A percentile compares a stretch with the other conserved stretches of the same genome.
These are phyloP conservation scores for Kodamaea sagamina DNA, from an alignment of 805 yeast genomes.

Conservation along the genomic window DNA sequence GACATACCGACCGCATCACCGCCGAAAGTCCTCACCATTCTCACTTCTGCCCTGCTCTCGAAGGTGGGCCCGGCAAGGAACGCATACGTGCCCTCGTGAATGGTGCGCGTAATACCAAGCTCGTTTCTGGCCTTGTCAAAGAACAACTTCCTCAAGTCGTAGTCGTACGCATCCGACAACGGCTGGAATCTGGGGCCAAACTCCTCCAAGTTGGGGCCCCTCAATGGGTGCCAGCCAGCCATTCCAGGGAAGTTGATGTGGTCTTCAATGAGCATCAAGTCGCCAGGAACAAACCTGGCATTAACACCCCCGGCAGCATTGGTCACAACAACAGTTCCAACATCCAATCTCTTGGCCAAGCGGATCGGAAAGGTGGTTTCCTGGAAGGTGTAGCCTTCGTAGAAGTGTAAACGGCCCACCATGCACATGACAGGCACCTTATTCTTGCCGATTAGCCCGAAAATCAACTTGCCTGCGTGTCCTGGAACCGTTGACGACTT, in stretches of 20 bases:
- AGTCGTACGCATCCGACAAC: slow-evolving; percentile 85
- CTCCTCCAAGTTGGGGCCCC: slow-evolving; percentile 79
- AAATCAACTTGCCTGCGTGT: slow-evolving; percentile 78
- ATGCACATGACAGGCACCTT: slow-evolving; percentile 83
- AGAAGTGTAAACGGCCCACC: slow-evolving; percentile 91
- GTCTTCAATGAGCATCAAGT: slow-evolving; percentile 85
- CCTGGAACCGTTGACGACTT: slow-evolving; percentile 83
- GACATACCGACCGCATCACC: slow-evolving; percentile 98
- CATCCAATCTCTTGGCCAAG: slow-evolving; percentile 64
- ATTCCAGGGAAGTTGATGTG: slow-evolving; percentile 91
- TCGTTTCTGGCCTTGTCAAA: slow-evolving; percentile 52
- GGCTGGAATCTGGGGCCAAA: slow-evolving; percentile 90
- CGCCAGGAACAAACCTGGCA: slow-evolving; percentile 70
- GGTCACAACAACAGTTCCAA: slow-evolving; percentile 71
- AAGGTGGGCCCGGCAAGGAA: slow-evolving; percentile 93
- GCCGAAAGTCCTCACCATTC: slow-evolving; percentile 68
- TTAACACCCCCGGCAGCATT: slow-evolving; percentile 96
- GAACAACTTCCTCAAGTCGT: slow-evolving; percentile 63
- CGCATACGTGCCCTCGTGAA: slow-evolving; percentile 85
- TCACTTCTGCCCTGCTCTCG: slow-evolving; percentile 90
- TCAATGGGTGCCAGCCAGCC: slow-evolving; percentile 81
- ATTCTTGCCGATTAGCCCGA: slow-evolving; percentile 71
- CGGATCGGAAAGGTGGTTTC: slow-evolving; percentile 87
- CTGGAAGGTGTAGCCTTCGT: slow-evolving; percentile 85
- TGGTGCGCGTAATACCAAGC: slow-evolving; percentile 52